phyloP scores from a whole-genome alignment of 2,329 filamentous ascomycete genomes.

The Colletotrichum gloeosporioides region DNA sequence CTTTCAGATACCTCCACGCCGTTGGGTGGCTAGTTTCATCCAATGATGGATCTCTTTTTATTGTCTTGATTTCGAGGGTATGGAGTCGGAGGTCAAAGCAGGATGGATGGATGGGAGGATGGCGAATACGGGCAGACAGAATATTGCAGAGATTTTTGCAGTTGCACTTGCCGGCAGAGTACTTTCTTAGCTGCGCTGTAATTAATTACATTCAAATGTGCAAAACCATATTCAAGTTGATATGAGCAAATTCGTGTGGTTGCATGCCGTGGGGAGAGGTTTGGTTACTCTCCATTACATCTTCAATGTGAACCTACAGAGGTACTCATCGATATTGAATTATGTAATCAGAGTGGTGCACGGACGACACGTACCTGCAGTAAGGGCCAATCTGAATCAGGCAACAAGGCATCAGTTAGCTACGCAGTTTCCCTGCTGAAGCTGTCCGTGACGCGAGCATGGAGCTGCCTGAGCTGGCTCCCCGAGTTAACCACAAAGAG shows the following conservation, averaged over 20 bases:
- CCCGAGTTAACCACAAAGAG: constrained; percentile 15
- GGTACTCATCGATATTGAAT: neutral
- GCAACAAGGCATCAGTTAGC: constrained; percentile 24
- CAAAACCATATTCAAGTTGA: neutral
- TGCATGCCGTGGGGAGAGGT: neutral
- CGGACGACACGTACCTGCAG: constrained; percentile 16
- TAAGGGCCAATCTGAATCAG: constrained; percentile 8
- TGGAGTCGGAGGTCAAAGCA: neutral
- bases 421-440: constrained; percentile 24
- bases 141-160: neutral
- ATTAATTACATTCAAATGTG: neutral
- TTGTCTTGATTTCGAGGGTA: neutral
- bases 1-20: constrained; percentile 15
- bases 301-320: too few species aligned
- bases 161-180: neutral
- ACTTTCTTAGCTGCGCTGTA: neutral
- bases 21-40: neutral
- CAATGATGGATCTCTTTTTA: neutral
- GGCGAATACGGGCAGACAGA: neutral
- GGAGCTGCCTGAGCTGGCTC: constrained; percentile 47
- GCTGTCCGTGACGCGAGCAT: constrained; percentile 43
- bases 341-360: neutral
- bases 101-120: neutral
- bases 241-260: neutral
- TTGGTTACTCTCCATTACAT: too few species aligned